Conservation (phyloP, 257 asterid genomes). For the Solanum bulbocastanum region DNA sequence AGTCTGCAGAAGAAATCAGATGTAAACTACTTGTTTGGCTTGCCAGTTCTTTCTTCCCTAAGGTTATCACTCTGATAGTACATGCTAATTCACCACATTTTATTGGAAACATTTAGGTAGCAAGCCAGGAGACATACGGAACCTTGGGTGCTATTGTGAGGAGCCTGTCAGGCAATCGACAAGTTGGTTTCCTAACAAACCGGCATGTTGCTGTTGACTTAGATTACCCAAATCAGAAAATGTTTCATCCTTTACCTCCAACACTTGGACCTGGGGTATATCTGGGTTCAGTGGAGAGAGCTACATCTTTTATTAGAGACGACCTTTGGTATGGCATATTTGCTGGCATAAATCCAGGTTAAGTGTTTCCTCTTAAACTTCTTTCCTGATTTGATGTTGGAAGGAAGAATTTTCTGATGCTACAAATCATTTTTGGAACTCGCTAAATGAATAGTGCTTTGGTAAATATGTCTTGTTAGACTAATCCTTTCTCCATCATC, state of each 20-base stretch:
- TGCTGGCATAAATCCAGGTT: slow-evolving; percentile 96
- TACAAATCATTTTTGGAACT: not conserved
- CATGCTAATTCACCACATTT: not conserved
- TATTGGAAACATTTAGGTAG: slow-evolving; percentile 41
- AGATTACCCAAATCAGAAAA: slow-evolving; percentile 93
- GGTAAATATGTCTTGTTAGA: not conserved
- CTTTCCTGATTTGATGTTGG: not conserved
- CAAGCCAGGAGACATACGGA: slow-evolving; percentile 97
- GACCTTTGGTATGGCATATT: slow-evolving; percentile 93
- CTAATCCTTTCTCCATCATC: not conserved
- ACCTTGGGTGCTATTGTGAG: slow-evolving; percentile 94
- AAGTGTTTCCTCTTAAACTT: not conserved
- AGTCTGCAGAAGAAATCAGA: not conserved
- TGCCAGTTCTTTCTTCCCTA: not conserved
- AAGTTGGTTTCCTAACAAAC: slow-evolving; percentile 92
- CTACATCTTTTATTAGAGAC: slow-evolving; percentile 84
- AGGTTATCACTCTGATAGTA: not conserved
- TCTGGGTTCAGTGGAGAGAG: slow-evolving; percentile 97
- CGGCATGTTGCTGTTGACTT: slow-evolving; percentile 97
- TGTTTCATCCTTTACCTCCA: slow-evolving; percentile 99
- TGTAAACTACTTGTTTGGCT: not conserved
- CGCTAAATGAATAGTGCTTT: not conserved
- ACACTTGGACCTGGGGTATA: slow-evolving; percentile 96
- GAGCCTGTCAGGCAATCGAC: slow-evolving; percentile 79
- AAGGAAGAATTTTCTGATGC: not conserved